These are phyloP conservation scores for Coniochaeta prunicola DNA, from an alignment of 2,329 filamentous ascomycete species.

Conservation along the genomic window DNA sequence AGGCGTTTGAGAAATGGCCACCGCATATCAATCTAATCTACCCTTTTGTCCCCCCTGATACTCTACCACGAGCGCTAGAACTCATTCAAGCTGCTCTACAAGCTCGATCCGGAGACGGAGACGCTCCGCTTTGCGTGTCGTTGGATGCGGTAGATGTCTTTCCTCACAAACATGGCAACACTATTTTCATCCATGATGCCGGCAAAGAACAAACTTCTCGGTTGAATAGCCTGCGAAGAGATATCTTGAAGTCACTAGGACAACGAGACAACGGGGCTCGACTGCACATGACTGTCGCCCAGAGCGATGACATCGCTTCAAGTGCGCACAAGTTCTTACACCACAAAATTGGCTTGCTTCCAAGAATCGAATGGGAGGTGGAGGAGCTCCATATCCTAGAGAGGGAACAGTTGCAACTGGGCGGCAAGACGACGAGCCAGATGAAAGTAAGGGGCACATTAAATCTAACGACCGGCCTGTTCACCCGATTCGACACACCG, in stretches of 20 bases:
- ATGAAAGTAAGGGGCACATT: conserved; percentile 54
- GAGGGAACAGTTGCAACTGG: conserved; percentile 31
- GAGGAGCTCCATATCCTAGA: conserved; percentile 44
- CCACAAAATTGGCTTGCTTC: conserved; percentile 42
- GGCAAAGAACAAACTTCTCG: conserved; percentile 10
- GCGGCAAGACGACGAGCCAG: conserved; percentile 24
- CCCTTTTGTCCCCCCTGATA: conserved; percentile 49
- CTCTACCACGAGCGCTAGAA: conserved; percentile 34
- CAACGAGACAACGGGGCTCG: conserved; percentile 22
- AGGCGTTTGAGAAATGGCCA: conserved; percentile 54
- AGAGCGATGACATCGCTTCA: conserved; percentile 39
- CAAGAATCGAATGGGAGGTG: conserved; percentile 39
- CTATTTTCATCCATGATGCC: conserved; percentile 35
- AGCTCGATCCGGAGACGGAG: conserved; percentile 7
- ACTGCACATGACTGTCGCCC: conserved; percentile 54
- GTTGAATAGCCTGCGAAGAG: conserved; percentile 25
- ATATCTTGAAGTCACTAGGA: conserved; percentile 28
- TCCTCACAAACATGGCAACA: conserved; percentile 39
- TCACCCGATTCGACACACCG: conserved; percentile 15
- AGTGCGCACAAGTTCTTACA: conserved; percentile 42
- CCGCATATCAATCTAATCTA: conserved; percentile 61
- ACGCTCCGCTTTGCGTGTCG: conserved; percentile 15
- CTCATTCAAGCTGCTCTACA: conserved; percentile 28
- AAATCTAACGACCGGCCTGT: conserved; percentile 17
- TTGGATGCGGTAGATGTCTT: conserved; percentile 40